phyloP scores from a whole-genome alignment of 1,284 basidiomycete genomes.

The Neolentinus lepideus region DNA sequence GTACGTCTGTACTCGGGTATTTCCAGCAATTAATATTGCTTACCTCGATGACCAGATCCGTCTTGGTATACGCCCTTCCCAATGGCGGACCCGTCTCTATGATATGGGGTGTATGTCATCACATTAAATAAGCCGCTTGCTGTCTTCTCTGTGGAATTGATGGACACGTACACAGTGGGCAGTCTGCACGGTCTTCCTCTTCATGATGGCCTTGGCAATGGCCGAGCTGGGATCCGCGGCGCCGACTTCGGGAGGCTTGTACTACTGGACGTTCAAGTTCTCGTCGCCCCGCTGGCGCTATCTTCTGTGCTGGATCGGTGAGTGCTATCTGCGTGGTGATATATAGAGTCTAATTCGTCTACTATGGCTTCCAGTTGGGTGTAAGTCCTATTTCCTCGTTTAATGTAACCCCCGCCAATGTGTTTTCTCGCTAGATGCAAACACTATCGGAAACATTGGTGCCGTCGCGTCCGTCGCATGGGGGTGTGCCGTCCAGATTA shows the following conservation, averaged over 20 bases:
- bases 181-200: conserved; percentile 31
- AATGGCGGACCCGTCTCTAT: conserved; percentile 76
- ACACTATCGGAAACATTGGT: conserved; percentile 31
- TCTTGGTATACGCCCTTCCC: conserved; percentile 65
- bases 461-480: conserved; percentile 35
- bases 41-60: conserved; percentile 35
- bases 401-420: too few species aligned
- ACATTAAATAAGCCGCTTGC: neutral
- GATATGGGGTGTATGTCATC: conserved; percentile 58
- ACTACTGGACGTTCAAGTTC: conserved; percentile 14
- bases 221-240: conserved; percentile 13
- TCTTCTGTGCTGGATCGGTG: conserved; percentile 1
- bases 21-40: too few species aligned
- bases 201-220: conserved; percentile 60
- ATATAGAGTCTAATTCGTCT: conserved; percentile 12
- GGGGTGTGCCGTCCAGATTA: conserved; percentile 31
- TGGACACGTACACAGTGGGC: conserved; percentile 25
- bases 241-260: conserved; percentile 13
- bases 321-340: conserved; percentile 42
- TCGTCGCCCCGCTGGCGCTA: conserved; percentile 11
- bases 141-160: conserved; percentile 32
- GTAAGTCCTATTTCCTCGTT: neutral
- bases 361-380: conserved; percentile 22
- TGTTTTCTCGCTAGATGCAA: conserved; percentile 22
- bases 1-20: neutral